Conservation (phyloP, 1,139 yeast genomes). For the Candida buenavistaensis region DNA sequence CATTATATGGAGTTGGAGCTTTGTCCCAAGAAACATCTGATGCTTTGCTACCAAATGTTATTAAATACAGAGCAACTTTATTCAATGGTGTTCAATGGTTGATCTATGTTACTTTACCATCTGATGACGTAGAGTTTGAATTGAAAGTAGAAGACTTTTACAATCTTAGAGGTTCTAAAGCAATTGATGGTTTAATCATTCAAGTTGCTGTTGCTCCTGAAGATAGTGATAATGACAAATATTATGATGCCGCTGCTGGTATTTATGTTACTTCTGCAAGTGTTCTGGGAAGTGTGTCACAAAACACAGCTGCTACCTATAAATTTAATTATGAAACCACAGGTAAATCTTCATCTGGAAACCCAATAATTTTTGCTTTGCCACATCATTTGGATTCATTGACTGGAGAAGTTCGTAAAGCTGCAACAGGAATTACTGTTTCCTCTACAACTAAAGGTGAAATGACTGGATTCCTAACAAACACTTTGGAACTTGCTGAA, state of each 20-base stretch:
- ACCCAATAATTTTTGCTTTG: conserved; percentile 61
- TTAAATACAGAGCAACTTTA: conserved; percentile 59
- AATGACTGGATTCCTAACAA: conserved; percentile 61
- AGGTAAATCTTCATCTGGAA: conserved; percentile 55
- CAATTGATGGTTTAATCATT: conserved; percentile 33
- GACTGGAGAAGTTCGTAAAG: conserved; percentile 29
- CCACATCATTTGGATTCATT: conserved; percentile 71
- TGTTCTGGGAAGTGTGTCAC: conserved; percentile 27
- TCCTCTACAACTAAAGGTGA: conserved; percentile 66
- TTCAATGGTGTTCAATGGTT: conserved; percentile 45
- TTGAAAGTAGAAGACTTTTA: conserved; percentile 49
- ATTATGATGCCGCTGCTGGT: conserved; percentile 59
- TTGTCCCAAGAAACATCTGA: conserved; percentile 48
- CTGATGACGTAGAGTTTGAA: conserved; percentile 40
- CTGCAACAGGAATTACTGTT: conserved; percentile 50
- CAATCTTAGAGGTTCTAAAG: conserved; percentile 56
- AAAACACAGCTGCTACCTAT: conserved; percentile 41
- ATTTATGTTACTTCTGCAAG: conserved; percentile 35
- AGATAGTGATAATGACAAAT: conserved; percentile 32
- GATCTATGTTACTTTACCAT: conserved; percentile 40
- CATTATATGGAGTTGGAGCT: conserved; percentile 52
- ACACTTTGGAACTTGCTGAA: conserved; percentile 50
- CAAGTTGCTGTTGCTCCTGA: conserved; percentile 50
- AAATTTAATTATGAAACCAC: conserved; percentile 50
- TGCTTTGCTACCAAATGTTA: conserved; percentile 40